Evolutionary conservation across 208 protist species (phyloP), one percentile per base, ranked within the genome.

Genomic region (Endotrypanum monterogeii): DNA sequence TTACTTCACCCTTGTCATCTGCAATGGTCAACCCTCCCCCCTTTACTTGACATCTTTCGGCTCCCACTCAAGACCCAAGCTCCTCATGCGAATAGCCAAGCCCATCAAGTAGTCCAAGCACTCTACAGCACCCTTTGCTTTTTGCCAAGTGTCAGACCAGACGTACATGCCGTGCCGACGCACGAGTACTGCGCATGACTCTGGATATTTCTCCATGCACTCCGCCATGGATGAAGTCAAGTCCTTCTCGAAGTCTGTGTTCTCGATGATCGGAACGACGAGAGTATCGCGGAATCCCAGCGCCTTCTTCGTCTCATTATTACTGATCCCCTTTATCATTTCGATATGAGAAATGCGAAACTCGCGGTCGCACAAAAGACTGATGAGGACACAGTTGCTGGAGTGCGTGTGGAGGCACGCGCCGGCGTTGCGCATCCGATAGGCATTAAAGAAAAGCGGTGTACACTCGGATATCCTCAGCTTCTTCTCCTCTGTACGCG

Each of bases 51-150:
- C 66, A 37, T 78, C 66, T 60, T 83, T 82, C 1, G 78, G 78
- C 66, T 86, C 86, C 76, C 80, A 89, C 39, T 88, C 86, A 25
- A 95, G 77, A 9, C 87, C 84, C 32, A 86, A 66, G 25, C 75
- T 50, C 54, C 65, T 62, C 91, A 96, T 96, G 62, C 85, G 67
- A 25, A 94, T 71, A 23, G 87, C 83, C 11, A 94, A 76, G 65
- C 96, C 95, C 85, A 99, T 98, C 30, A 99, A 85, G 85, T 98
- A 99, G 81, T 99, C 94, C 46, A 95, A 90, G 81, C 95, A 98
- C 85, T 99, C 97, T 52, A 83, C 82, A 80, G 91, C 89, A 23
- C 90, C 95, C 80, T 99, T 99, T 14, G 94, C 94, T 83, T 98
- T 88, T 62, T 97, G 80, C 97, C 98, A 98, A 1, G 91, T 91